A percentile compares a stretch with the other conserved stretches of the same genome.
Evolutionary conservation across 2,329 filamentous ascomycete genomes (phyloP).

Genomic region (Pezicula rhizophila): DNA sequence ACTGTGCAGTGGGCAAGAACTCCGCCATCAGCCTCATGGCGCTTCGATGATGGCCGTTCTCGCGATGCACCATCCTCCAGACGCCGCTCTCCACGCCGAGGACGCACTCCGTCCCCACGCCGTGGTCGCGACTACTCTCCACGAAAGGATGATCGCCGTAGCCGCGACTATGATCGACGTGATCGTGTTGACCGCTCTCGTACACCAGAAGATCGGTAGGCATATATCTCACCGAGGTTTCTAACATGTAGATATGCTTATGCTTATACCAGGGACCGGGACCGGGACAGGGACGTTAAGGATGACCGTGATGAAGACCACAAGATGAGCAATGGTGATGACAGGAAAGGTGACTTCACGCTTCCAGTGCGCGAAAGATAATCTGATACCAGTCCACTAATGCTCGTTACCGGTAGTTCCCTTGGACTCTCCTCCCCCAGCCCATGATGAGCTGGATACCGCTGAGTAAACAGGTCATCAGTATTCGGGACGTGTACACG

Average conservation of each 20-base stretch:
- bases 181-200: slow-evolving; percentile 67
- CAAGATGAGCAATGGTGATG: slow-evolving; percentile 79
- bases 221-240: background rate
- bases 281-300: slow-evolving; percentile 40
- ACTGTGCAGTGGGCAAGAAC: slow-evolving; percentile 83
- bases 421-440: slow-evolving; percentile 72
- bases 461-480: slow-evolving; percentile 57
- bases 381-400: slow-evolving; percentile 17
- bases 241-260: background rate
- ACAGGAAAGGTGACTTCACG: slow-evolving; percentile 69
- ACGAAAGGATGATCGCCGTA: slow-evolving; percentile 79
- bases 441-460: slow-evolving; percentile 92
- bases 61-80: slow-evolving; percentile 29
- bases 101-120: slow-evolving; percentile 74
- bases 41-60: slow-evolving; percentile 80
- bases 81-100: slow-evolving; percentile 57
- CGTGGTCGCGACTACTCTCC: slow-evolving; percentile 73
- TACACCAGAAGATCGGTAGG: slow-evolving; percentile 58
- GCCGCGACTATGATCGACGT: slow-evolving; percentile 67
- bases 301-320: slow-evolving; percentile 66
- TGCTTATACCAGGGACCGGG: slow-evolving; percentile 32
- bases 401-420: slow-evolving; percentile 32
- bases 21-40: slow-evolving; percentile 95
- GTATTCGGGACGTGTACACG: slow-evolving; percentile 15
- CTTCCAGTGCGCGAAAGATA: slow-evolving; percentile 14